Evolutionary conservation across 1,284 basidiomycete species (phyloP).

Genomic region (Malassezia cuniculi): DNA sequence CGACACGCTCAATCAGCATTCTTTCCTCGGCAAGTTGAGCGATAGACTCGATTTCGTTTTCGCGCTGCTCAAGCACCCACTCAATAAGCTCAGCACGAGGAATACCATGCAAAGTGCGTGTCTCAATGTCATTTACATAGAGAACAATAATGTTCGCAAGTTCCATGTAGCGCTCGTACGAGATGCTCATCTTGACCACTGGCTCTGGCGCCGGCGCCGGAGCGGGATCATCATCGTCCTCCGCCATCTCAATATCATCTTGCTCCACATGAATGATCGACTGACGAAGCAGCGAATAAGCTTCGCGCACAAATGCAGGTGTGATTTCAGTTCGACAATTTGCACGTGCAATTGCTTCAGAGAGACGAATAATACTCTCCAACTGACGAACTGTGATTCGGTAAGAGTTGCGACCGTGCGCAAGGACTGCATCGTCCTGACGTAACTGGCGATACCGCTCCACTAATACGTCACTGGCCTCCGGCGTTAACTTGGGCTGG

Average conservation of each 20-base stretch:
- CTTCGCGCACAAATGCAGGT: constrained; percentile 85
- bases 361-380: constrained; percentile 91
- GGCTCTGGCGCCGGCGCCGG: constrained; percentile 47
- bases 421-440: constrained; percentile 63
- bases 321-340: constrained; percentile 70
- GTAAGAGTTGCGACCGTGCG: constrained; percentile 73
- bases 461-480: constrained; percentile 81
- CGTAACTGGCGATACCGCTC: constrained; percentile 87
- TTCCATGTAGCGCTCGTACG: constrained; percentile 84
- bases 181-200: constrained; percentile 62
- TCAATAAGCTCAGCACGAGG: constrained; percentile 68
- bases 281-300: constrained; percentile 79
- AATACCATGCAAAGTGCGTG: constrained; percentile 61
- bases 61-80: constrained; percentile 80
- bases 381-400: constrained; percentile 90
- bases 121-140: constrained; percentile 66
- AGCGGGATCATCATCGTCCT: constrained; percentile 54
- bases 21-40: constrained; percentile 86
- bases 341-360: constrained; percentile 90
- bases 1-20: constrained; percentile 74
- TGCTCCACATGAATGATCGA: constrained; percentile 99
- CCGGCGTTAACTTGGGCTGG: constrained; percentile 68
- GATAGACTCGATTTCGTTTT: constrained; percentile 66
- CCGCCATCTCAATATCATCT: constrained; percentile 93
- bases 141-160: constrained; percentile 78